These are phyloP conservation scores for Cucumis hystrix DNA, from an alignment of 306 rosid genomes.

Conservation along the genomic window DNA sequence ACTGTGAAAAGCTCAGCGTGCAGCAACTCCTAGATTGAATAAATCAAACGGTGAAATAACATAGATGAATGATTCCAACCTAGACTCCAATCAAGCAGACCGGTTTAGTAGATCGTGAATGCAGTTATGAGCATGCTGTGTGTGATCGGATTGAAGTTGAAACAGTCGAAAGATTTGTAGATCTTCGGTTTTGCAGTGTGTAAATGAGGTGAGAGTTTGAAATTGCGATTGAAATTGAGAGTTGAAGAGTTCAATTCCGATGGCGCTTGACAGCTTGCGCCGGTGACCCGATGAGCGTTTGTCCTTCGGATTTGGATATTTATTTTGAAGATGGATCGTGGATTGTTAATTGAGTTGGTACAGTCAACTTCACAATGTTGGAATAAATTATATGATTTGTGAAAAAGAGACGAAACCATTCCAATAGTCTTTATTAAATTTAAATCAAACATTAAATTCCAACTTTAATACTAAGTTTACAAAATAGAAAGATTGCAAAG, in stretches of 20 bases:
- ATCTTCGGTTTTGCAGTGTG: background rate
- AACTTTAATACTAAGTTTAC: too few species aligned
- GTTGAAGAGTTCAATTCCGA: slow-evolving; percentile 2
- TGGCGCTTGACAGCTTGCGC: background rate
- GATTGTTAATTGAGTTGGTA: too few species aligned
- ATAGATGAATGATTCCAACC: background rate
- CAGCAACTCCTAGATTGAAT: background rate
- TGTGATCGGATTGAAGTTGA: background rate
- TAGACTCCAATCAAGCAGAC: background rate
- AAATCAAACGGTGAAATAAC: background rate
- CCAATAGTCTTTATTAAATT: too few species aligned
- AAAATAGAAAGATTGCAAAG: too few species aligned
- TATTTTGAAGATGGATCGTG: too few species aligned
- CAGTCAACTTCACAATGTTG: too few species aligned
- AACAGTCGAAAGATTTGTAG: background rate
- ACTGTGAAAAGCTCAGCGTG: background rate
- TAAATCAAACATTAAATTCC: too few species aligned
- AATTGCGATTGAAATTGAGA: background rate
- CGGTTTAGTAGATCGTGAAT: background rate
- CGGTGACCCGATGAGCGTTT: background rate
- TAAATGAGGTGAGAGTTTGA: background rate
- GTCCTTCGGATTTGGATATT: background rate
- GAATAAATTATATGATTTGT: too few species aligned
- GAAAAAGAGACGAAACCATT: too few species aligned
- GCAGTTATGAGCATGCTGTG: background rate